Evolutionary conservation across 2,329 filamentous ascomycete genomes (phyloP).

Genomic region (Chrysoporthe puriensis): DNA sequence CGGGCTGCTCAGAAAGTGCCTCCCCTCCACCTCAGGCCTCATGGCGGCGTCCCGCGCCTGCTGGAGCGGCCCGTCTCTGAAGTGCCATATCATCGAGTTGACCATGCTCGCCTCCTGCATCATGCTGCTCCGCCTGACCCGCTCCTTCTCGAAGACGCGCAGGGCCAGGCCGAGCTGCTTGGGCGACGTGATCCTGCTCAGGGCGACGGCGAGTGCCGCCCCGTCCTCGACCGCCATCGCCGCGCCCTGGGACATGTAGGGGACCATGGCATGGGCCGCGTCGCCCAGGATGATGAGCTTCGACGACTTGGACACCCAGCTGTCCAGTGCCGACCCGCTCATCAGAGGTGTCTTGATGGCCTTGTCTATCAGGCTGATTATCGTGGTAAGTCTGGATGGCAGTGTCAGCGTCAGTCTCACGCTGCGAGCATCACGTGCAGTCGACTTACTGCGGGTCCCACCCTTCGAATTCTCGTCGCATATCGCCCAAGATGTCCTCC

Average conservation of each 20-base stretch:
- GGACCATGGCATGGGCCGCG: constrained; percentile 49
- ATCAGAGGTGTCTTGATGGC: constrained; percentile 42
- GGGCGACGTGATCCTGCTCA: constrained; percentile 35
- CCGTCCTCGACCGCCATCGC: constrained; percentile 50
- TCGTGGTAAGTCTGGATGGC: constrained; percentile 37
- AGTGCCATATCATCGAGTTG: constrained; percentile 53
- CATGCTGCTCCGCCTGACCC: constrained; percentile 38
- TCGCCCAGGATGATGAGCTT: constrained; percentile 46
- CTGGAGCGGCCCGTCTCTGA: constrained; percentile 47
- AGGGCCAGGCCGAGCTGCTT: constrained; percentile 40
- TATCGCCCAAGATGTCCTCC: constrained; percentile 36
- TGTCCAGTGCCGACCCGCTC: constrained; percentile 34
- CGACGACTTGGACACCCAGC: constrained; percentile 36
- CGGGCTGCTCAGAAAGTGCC: constrained; percentile 42
- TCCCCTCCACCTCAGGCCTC: constrained; percentile 44
- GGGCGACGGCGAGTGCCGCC: constrained; percentile 40
- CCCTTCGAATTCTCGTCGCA: constrained; percentile 38
- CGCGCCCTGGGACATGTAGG: constrained; percentile 49
- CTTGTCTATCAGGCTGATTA: constrained; percentile 41
- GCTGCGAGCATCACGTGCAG: not conserved
- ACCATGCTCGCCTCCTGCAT: constrained; percentile 50
- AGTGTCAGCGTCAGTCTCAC: not conserved
- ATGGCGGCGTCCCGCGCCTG: constrained; percentile 46
- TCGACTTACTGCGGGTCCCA: constrained; percentile 40
- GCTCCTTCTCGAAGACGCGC: constrained; percentile 42